A percentile compares a stretch with the other conserved stretches of the same genome.
phyloP scores from a whole-genome alignment of 2,329 filamentous ascomycete genomes.

The Colletotrichum orbiculare region DNA sequence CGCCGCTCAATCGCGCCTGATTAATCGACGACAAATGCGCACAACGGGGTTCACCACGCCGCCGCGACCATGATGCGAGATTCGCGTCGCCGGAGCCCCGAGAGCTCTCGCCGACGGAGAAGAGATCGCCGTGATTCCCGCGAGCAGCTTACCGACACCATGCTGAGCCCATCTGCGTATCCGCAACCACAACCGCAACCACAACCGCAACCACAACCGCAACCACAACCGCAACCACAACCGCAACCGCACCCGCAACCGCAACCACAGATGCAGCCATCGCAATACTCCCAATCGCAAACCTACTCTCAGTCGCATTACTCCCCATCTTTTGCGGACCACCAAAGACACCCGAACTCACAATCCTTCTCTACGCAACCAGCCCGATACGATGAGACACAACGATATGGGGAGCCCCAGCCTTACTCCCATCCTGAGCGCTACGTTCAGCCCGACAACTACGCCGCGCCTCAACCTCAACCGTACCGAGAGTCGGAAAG shows the following conservation, averaged over 20 bases:
- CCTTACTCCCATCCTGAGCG: constrained; percentile 26
- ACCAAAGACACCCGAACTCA: constrained; percentile 35
- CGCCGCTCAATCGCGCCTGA: constrained; percentile 6
- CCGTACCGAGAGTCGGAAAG: constrained; percentile 28
- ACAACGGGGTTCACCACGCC: constrained; percentile 23
- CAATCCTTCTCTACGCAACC: constrained; percentile 13
- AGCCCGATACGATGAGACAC: constrained; percentile 26
- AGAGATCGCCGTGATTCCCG: constrained; percentile 35
- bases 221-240: constrained; percentile 13
- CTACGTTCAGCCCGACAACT: constrained; percentile 33
- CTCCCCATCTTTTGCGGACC: neutral
- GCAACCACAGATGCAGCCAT: constrained; percentile 29
- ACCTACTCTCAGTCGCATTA: constrained; percentile 23
- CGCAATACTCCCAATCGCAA: constrained; percentile 41
- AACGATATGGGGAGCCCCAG: constrained; percentile 25
- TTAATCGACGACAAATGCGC: constrained; percentile 30
- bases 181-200: constrained; percentile 10
- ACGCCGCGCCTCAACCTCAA: constrained; percentile 18
- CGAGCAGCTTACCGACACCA: constrained; percentile 31
- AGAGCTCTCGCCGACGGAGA: constrained; percentile 63
- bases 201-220: constrained; percentile 12
- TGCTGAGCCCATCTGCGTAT: constrained; percentile 25
- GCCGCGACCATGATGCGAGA: constrained; percentile 63
- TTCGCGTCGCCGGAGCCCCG: constrained; percentile 66
- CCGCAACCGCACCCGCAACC: constrained; percentile 14